phyloP scores from a whole-genome alignment of 345 rosid genomes.

The Euphorbia tirucalli region DNA sequence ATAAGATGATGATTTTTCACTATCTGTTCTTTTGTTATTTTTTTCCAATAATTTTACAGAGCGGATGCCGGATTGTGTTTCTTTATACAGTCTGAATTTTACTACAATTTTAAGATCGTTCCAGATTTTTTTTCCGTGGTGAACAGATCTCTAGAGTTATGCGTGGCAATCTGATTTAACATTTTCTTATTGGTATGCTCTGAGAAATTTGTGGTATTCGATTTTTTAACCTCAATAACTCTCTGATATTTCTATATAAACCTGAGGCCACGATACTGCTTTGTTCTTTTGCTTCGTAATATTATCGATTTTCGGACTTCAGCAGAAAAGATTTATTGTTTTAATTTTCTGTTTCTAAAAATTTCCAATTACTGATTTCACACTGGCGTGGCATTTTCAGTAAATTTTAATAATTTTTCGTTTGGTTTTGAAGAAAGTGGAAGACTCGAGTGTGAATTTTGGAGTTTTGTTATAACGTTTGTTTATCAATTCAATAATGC shows the following conservation, averaged over 20 bases:
- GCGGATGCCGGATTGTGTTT: background rate
- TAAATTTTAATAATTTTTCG: background rate
- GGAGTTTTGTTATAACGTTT: background rate
- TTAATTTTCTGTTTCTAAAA: background rate
- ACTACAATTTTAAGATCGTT: conserved; percentile 21
- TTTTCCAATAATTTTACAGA: background rate
- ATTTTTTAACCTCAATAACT: background rate
- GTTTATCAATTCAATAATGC: conserved; percentile 2
- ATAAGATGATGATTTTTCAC: background rate
- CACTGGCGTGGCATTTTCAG: background rate
- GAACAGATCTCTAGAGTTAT: conserved; percentile 22
- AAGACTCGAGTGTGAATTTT: background rate
- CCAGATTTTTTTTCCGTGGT: background rate
- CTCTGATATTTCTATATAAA: background rate
- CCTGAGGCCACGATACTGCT: background rate
- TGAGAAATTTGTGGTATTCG: conserved; percentile 1
- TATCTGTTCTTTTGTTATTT: background rate
- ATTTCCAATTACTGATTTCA: too few species aligned
- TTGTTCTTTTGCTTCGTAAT: background rate
- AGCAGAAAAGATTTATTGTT: too few species aligned
- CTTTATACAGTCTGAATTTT: background rate
- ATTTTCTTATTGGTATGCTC: background rate
- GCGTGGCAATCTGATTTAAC: background rate
- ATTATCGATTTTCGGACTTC: background rate
- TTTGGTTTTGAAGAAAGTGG: conserved; percentile 21